Conservation (phyloP, 1,139 yeast species). For the Kluyveromyces sp. region DNA sequence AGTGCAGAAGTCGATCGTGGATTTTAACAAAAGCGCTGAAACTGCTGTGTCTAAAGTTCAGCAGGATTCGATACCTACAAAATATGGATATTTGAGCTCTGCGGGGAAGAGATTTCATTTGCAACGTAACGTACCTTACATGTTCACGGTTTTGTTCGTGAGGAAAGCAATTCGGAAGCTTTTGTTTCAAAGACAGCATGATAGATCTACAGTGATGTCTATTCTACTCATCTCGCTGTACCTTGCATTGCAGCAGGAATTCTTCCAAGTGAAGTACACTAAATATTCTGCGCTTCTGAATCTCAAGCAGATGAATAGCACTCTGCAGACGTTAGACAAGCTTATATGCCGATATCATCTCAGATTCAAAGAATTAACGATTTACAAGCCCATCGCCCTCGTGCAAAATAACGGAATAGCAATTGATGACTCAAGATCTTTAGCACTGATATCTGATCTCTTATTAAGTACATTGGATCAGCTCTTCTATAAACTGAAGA, state of each 20-base stretch:
- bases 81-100: slow-evolving; percentile 17
- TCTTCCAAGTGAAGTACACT: slow-evolving; percentile 17
- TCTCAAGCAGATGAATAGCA: slow-evolving; percentile 14
- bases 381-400: slow-evolving; percentile 13
- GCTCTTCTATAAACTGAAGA: slow-evolving; percentile 17
- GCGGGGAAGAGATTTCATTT: slow-evolving; percentile 12
- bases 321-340: slow-evolving; percentile 17
- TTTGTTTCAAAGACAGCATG: slow-evolving; percentile 1
- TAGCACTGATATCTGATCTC: slow-evolving; percentile 14
- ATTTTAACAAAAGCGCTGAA: slow-evolving; percentile 12
- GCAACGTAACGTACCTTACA: slow-evolving; percentile 13
- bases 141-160: slow-evolving; percentile 12
- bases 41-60: neutral
- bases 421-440: slow-evolving; percentile 3
- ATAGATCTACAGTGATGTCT: slow-evolving; percentile 12
- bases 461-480: slow-evolving; percentile 19
- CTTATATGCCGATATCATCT: slow-evolving; percentile 19
- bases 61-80: slow-evolving; percentile 15
- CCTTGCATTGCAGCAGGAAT: slow-evolving; percentile 23
- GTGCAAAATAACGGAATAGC: slow-evolving; percentile 8
- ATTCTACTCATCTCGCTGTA: slow-evolving; percentile 15
- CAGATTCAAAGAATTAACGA: slow-evolving; percentile 16
- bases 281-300: slow-evolving; percentile 17
- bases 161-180: slow-evolving; percentile 10
- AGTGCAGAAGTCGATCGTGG: slow-evolving; percentile 18